Evolutionary conservation across 192 early-diverging fungal species (phyloP).

Genomic region (Backusella luteola): DNA sequence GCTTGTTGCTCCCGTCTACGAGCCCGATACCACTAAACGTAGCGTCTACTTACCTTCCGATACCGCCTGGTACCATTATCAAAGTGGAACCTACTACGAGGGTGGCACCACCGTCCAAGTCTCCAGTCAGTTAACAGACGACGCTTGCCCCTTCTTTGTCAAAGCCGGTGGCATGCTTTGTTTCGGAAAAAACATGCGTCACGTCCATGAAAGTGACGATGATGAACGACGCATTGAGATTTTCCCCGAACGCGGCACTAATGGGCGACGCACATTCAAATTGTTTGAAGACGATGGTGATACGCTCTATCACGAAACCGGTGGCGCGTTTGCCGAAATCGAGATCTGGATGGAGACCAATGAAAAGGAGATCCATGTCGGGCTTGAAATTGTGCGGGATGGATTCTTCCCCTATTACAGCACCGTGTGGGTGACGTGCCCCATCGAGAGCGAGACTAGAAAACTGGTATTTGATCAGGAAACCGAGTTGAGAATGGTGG

Average conservation of each 20-base stretch:
- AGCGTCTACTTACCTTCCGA: constrained; percentile 34
- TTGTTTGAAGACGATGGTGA: constrained; percentile 54
- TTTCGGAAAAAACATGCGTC: constrained; percentile 36
- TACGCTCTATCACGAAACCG: constrained; percentile 33
- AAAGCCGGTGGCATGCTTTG: constrained; percentile 41
- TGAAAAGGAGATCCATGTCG: constrained; percentile 31
- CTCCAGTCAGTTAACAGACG: constrained; percentile 36
- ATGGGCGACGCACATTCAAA: constrained; percentile 7
- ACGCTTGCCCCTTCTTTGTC: constrained; percentile 42
- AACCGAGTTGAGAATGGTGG: not conserved
- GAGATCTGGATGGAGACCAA: constrained; percentile 30
- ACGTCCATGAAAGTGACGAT: constrained; percentile 38
- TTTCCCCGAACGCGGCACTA: constrained; percentile 36
- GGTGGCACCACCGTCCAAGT: constrained; percentile 39
- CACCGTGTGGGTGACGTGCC: constrained; percentile 36
- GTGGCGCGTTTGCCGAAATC: constrained; percentile 34
- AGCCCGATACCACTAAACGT: constrained; percentile 24
- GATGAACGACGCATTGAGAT: constrained; percentile 42
- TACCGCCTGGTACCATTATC: constrained; percentile 49
- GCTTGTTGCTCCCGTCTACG: constrained; percentile 50
- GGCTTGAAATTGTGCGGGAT: constrained; percentile 24
- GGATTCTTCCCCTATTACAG: constrained; percentile 36
- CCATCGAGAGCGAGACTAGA: constrained; percentile 1
- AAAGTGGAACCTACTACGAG: constrained; percentile 41
- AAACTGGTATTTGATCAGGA: constrained; percentile 16